Evolutionary conservation across 2,329 filamentous ascomycete species (phyloP).

Genomic region (Penicillium rolfsii): DNA sequence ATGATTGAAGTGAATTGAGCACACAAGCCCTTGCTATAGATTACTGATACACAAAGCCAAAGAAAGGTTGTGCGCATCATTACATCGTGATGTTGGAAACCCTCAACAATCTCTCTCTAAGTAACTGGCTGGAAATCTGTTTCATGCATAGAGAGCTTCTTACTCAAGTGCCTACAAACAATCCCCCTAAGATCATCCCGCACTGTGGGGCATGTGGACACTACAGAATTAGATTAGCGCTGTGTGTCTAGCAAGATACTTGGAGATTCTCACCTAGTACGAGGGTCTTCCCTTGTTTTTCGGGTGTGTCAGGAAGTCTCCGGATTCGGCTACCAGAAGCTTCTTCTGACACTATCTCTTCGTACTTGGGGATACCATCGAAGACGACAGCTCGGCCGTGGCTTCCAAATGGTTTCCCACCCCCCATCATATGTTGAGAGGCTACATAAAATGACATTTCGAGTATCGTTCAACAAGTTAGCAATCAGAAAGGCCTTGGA

Average conservation of each 20-base stretch:
- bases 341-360: constrained; percentile 11
- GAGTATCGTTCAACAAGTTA: neutral
- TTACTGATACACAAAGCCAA: neutral
- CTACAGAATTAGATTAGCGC: neutral
- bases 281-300: neutral
- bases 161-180: neutral
- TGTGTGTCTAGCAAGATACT: neutral
- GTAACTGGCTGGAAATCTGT: neutral
- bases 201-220: neutral
- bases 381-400: neutral
- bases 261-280: neutral
- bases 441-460: constrained; percentile 6
- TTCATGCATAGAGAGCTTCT: neutral
- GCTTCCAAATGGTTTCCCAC: neutral
- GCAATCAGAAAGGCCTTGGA: neutral
- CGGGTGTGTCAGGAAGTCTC: neutral
- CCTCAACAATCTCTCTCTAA: neutral
- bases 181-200: neutral
- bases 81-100: neutral
- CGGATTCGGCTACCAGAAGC: constrained; percentile 6
- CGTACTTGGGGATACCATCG: constrained; percentile 9
- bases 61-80: neutral
- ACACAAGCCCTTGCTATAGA: neutral
- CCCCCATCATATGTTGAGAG: neutral
- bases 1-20: neutral